Evolutionary conservation across 331 rosid species (phyloP), one percentile per base, ranked within the genome.

Genomic region (Rosa hybrid): DNA sequence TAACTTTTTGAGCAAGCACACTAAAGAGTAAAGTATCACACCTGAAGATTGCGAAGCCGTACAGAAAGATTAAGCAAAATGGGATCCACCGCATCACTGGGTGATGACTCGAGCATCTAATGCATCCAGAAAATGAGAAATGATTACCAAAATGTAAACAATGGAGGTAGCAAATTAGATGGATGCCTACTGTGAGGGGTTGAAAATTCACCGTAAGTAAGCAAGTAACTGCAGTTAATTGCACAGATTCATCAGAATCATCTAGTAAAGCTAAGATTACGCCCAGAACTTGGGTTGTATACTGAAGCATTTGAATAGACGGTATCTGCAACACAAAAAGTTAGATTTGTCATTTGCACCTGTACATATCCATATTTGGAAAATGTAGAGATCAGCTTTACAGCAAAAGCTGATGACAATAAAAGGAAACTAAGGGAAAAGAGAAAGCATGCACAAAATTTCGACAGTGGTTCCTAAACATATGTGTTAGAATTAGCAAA

Each of bases 1-100:
- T 62, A 80, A 78, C 63, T 41, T 39, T 62, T 14, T 67, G 49
- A 76, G 42, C 30, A n/a, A 68, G 50, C 14, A 46, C 23, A 41
- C 27, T 50, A 25, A 76, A 79, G 74, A 84, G 83, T 72, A 83
- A 74, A 64, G 63, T 71, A 62, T 84, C 87, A 23, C 81, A 95
- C 99, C 86, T 91, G 99, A 82, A 95, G 94, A 91, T 91, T 92
- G 59, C 97, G 96, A 76, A 95, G 92, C 85, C 96, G 91, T 51
- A 87, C 65, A 75, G 98, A 93, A 80, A 95, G 97, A 88, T 85
- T 93, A 18, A 90, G 92, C 84, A 95, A 81, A 80, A 91, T 87
- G 78, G 98, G 99, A 67, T 93, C 92, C 72, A 95, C 98, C 44
- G 98, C 93, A 79, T 90, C 98, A 41, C 87, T 84, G 18, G 96